Evolutionary conservation across 768 basidiomycete species (phyloP).

Genomic region (Boletus reticulatus): DNA sequence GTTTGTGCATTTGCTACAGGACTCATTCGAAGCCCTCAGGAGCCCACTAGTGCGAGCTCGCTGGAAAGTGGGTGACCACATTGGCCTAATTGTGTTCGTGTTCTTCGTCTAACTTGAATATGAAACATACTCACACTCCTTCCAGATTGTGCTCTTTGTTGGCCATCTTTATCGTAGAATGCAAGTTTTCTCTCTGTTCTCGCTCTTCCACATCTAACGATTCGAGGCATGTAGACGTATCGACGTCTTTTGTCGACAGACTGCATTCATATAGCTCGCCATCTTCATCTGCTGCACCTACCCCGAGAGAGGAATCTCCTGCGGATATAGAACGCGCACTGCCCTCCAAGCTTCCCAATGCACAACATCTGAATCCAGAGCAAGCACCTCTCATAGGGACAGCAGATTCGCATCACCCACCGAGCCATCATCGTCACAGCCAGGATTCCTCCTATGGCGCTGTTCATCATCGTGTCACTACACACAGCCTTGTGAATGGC

Average conservation of each 20-base stretch:
- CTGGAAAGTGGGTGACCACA: slow-evolving; percentile 55
- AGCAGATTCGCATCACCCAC: not conserved
- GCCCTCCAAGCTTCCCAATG: slow-evolving; percentile 1
- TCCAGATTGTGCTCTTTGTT: slow-evolving; percentile 61
- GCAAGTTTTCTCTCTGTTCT: slow-evolving; percentile 39
- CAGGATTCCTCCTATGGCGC: slow-evolving; percentile 21
- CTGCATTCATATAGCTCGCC: slow-evolving; percentile 63
- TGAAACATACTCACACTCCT: not conserved
- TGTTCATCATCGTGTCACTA: not conserved
- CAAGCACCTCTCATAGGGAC: slow-evolving; percentile 16
- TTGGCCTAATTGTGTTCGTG: slow-evolving; percentile 73
- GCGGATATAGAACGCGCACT: slow-evolving; percentile 1
- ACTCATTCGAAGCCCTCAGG: slow-evolving; percentile 63
- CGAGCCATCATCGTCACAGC: not conserved
- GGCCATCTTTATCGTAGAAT: slow-evolving; percentile 77
- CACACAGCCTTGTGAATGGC: not conserved
- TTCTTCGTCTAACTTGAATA: not conserved
- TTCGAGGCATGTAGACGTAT: slow-evolving; percentile 49
- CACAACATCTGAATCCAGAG: slow-evolving; percentile 13
- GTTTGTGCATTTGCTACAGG: slow-evolving; percentile 78
- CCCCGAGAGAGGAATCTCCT: slow-evolving; percentile 23
- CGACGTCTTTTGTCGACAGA: slow-evolving; percentile 71
- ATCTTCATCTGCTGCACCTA: slow-evolving; percentile 37
- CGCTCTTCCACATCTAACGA: not conserved
- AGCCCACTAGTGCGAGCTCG: slow-evolving; percentile 42